Evolutionary conservation across 225 moss, liverwort and hornwort species (phyloP), one percentile per base, ranked within the genome.

Genomic region (Pseudisothecium myosuroides): DNA sequence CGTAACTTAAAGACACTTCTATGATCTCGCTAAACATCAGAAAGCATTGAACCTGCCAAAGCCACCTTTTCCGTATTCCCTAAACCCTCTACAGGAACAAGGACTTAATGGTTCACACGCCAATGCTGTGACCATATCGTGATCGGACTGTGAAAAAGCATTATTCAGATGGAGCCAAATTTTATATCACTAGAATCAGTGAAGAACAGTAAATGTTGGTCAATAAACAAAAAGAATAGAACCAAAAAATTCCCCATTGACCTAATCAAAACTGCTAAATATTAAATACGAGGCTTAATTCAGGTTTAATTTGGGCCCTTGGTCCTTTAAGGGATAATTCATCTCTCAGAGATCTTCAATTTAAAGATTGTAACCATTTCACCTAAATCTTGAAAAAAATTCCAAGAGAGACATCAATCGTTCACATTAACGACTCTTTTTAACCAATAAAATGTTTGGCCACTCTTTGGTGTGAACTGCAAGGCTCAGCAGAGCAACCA

Each of bases 381-480:
- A 47, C 75, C 47, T 12, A 84, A 82, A 56, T 54, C 85, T 92
- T 80, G 31, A 20, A 89, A 67, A 68, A 68, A 54, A 12, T 22
- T 83, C 63, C 7, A 69, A 61, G 37, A 45, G 49, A 68, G 34
- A 69, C 47, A 85, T 71, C 77, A 81, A 59, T 68, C n/a, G 61
- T 83, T 71, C 28, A 90, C 32, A 83, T 34, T 36, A 27, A 66
- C 29, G 87, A 75, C 86, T 74, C 82, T 82, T 91, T 94, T 88
- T 67, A 64, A 83, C 11, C 64, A 56, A 89, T 91, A 60, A 87
- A 88, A 94, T 92, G 64, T 92, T 62, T 84, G 86, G 91, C 56
- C 89, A 89, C 92, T 91, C 96, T 82, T 92, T 76, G 83, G 83
- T 89, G 91, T 88, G 80, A 79, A 90, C 91, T 92, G 92, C 88